Conservation (phyloP, 768 basidiomycete species). For the Paxillus ammoniavirescens region DNA sequence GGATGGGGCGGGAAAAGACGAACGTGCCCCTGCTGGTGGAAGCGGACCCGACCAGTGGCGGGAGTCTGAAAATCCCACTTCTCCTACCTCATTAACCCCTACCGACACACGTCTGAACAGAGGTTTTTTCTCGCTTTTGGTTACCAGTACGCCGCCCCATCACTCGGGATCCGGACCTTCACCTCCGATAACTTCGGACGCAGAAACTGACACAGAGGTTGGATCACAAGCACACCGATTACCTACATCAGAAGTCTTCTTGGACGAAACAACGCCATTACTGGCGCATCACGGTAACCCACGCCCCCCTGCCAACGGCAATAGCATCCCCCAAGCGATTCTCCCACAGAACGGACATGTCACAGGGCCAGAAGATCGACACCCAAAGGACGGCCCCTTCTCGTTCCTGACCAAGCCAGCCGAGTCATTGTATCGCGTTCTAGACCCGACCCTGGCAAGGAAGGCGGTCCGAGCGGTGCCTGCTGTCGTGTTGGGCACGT, state of each 20-base stretch:
- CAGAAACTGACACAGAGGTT: not conserved
- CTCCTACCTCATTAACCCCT: slow-evolving; percentile 17
- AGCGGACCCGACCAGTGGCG: not conserved
- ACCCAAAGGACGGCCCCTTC: slow-evolving; percentile 13
- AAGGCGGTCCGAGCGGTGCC: slow-evolving; percentile 54
- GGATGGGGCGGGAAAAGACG: not conserved
- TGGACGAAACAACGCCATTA: slow-evolving; percentile 21
- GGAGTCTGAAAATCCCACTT: slow-evolving; percentile 6
- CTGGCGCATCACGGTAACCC: slow-evolving; percentile 8
- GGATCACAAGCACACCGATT: not conserved
- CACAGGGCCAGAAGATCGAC: slow-evolving; percentile 8
- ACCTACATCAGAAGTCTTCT: not conserved
- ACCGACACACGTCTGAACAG: slow-evolving; percentile 14
- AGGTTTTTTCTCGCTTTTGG: slow-evolving; percentile 3
- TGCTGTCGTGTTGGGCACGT: slow-evolving; percentile 77
- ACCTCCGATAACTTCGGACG: not conserved
- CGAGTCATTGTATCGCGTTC: slow-evolving; percentile 3
- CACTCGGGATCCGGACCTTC: not conserved
- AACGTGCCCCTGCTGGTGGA: not conserved
- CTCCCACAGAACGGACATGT: not conserved
- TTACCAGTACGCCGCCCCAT: not conserved
- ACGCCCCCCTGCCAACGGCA: slow-evolving; percentile 1
- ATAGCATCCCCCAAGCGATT: not conserved
- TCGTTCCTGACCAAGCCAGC: slow-evolving; percentile 4
- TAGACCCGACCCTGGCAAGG: slow-evolving; percentile 17